Evolutionary conservation across 495 filamentous ascomycete species (phyloP), one percentile per base, ranked within the genome.

Genomic region (Chaetomium fimeti): DNA sequence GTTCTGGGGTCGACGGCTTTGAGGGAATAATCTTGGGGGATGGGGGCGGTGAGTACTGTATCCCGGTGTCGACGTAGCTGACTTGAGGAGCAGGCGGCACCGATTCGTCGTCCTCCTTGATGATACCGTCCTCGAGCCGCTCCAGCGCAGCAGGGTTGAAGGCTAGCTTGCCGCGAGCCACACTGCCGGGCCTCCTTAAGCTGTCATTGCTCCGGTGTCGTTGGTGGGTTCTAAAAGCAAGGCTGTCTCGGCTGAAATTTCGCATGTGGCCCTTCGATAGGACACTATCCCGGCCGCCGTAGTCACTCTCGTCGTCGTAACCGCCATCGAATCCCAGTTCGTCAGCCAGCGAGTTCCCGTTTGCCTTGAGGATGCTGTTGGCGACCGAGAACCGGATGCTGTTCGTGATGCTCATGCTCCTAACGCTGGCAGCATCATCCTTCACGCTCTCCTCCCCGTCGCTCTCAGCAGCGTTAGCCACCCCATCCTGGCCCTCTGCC

Each of bases 311-410:
- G 36, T 84, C 82, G 40, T 91, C 89, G 25, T 88, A 88, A 57
- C 89, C 89, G 53, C 90, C 89, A 61, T 91, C 91, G 47, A 95
- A 88, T 57, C 88, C 87, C 63, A 98, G 81, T 80, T 98, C 94
- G 68, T 97, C 91, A 11, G 94, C 94, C 47, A 98, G 77, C 67
- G 88, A 94, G 43, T 92, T 68, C 11, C 89, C 89, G 57, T 87
- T 87, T 22, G 78, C 69, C 70, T 88, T 89, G 12, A 72, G 66
- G 5, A 72, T 67, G 9, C 80, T 81, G 61, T 87, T 85, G 63
- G 88, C 79, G 42, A 87, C 79, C 13, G 91, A 94, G 71, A 88
- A 91, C 38, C 91, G 84, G 64, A 83, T 80, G 69, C 89, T 88
- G 73, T 87, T 91, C 51, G 89, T 84, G 65, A 89, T 83, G 71